Evolutionary conservation across 2,329 filamentous ascomycete species (phyloP), one percentile per base, ranked within the genome.

Genomic region (Paecilomyces sp.): DNA sequence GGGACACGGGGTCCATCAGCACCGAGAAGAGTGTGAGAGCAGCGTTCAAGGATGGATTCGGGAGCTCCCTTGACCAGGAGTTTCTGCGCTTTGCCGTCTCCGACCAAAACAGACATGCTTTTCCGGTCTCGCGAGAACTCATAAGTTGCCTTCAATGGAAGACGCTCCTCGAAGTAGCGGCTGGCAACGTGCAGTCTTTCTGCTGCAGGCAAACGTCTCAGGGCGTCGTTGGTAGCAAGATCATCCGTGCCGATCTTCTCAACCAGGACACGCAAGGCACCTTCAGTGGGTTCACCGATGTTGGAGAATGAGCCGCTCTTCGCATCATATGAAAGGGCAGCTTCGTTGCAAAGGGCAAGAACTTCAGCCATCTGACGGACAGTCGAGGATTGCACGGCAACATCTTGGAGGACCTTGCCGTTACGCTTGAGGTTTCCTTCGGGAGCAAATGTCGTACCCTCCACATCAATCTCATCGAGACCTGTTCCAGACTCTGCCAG

Each of bases 111-210:
- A 55, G 94, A 99, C 94, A 99, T 99, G 77, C 93, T 97, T 85
- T 99, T 99, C 63, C 94, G 87, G 76, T 99, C 94, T 68, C 94
- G 88, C 1, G 94, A 97, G 78, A 99, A 99, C 74, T 99, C 94
- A 68, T 91, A 99, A 11, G 92, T 96, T 8, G 92, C 88, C 59
- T 96, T 82, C 51, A 89, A 86, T 57, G 86, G 85, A 56, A 88
- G 85, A 66, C 85, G 83, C 66, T 86, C 82, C 77, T 96, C 92
- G 73, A 96, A 97, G 77, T 88, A 87, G 64, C 87, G 83, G 79
- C 92, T 97, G 61, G 91, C 87, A 68, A 88, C 85, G 78, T 97
- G 89, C 50, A 94, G 82, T 64, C 86, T 85, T 64, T 92, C 79
- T 31, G 82, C 78, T 1, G 80, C 74, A 34, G 81, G 75, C 13